phyloP scores from a whole-genome alignment of 495 filamentous ascomycete genomes.

The Penicillium antarcticum region DNA sequence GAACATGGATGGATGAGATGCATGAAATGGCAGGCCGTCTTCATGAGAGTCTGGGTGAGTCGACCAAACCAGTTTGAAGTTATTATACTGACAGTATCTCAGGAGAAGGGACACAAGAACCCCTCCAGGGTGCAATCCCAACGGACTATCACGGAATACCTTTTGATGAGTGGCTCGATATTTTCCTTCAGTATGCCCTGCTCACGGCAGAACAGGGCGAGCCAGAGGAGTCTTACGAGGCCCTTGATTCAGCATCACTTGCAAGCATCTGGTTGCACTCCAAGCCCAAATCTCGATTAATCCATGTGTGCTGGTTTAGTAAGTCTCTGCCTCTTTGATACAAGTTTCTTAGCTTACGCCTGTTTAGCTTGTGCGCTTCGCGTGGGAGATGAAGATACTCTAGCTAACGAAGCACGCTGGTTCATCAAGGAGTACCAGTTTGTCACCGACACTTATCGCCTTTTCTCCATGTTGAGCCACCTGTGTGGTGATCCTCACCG shows the following conservation, averaged over 20 bases:
- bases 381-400: constrained; percentile 73
- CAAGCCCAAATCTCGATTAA: constrained; percentile 61
- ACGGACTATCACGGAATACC: constrained; percentile 71
- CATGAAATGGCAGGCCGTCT: constrained; percentile 63
- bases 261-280: constrained; percentile 76
- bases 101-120: constrained; percentile 25
- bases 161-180: constrained; percentile 80
- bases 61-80: constrained; percentile 1
- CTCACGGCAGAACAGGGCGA: constrained; percentile 59
- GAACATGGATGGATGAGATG: constrained; percentile 53
- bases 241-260: constrained; percentile 68
- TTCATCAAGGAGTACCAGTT: constrained; percentile 86
- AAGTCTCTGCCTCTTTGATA: constrained; percentile 21
- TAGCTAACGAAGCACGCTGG: constrained; percentile 63
- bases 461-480: constrained; percentile 70
- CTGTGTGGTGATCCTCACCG: constrained; percentile 51
- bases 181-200: constrained; percentile 86
- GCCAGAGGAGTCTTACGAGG: constrained; percentile 66
- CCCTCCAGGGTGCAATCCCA: constrained; percentile 41
- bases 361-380: constrained; percentile 71
- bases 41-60: constrained; percentile 55
- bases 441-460: constrained; percentile 76
- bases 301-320: constrained; percentile 80
- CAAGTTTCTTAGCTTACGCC: constrained; percentile 3
- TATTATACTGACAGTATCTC: constrained; percentile 8